Conservation (phyloP, 2,329 filamentous ascomycete species). For the Hypoxylon sp. region DNA sequence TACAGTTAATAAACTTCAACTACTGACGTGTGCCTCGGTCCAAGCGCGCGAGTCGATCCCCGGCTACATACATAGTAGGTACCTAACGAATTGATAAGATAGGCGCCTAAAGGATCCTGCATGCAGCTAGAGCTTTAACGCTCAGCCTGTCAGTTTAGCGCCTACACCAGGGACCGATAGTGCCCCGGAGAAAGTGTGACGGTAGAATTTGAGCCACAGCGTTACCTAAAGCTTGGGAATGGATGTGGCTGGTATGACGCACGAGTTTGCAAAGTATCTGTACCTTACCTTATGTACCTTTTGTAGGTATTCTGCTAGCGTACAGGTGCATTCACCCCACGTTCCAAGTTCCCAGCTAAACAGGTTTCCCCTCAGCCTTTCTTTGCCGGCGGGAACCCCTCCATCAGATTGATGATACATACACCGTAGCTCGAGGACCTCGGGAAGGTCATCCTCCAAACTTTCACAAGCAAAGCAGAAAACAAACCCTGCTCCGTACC, state of each 20-base stretch:
- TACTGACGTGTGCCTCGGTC: conserved; percentile 51
- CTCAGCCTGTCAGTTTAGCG: too few relatives aligned
- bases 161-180: too few relatives aligned
- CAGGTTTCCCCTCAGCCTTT: conserved; percentile 28
- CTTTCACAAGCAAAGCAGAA: conserved; percentile 20
- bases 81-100: conserved; percentile 36
- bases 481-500: conserved; percentile 12
- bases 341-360: conserved; percentile 27
- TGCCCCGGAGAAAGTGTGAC: too few relatives aligned
- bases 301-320: too few relatives aligned
- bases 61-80: conserved; percentile 24
- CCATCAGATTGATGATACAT: conserved; percentile 31
- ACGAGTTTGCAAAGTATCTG: conserved; percentile 18
- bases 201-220: conserved; percentile 1
- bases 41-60: conserved; percentile 42
- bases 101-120: conserved; percentile 23
- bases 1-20: conserved; percentile 22
- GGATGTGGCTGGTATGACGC: conserved; percentile 48
- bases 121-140: conserved; percentile 25
- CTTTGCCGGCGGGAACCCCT: conserved; percentile 31
- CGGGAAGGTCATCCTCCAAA: conserved; percentile 24
- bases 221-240: not conserved
- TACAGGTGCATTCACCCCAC: conserved; percentile 27
- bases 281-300: not conserved
- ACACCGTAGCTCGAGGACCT: conserved; percentile 24